Evolutionary conservation across 345 rosid genomes (phyloP).

Genomic region (Triadica sebifera): DNA sequence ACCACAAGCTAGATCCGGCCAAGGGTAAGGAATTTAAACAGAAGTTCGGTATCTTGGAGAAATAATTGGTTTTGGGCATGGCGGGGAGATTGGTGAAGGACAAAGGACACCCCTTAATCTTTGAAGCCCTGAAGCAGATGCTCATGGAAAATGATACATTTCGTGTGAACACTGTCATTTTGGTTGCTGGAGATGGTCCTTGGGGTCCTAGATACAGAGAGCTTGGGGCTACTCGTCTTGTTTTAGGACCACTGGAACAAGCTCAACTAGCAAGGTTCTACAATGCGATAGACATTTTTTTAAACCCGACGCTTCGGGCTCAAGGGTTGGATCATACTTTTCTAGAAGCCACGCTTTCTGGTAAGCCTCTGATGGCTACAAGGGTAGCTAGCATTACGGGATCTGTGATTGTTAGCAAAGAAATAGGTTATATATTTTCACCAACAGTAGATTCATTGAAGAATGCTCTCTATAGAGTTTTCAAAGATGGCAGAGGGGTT

Average conservation of each 20-base stretch:
- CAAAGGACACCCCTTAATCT: slow-evolving; percentile 80
- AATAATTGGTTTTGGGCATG: slow-evolving; percentile 60
- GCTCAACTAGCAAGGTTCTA: slow-evolving; percentile 70
- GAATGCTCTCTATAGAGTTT: slow-evolving; percentile 48
- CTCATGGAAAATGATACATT: slow-evolving; percentile 48
- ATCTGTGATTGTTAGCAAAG: slow-evolving; percentile 54
- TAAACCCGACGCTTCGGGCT: slow-evolving; percentile 86
- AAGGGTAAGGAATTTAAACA: slow-evolving; percentile 48
- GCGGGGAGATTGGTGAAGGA: slow-evolving; percentile 93
- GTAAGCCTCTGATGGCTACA: slow-evolving; percentile 79
- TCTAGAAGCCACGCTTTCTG: slow-evolving; percentile 83
- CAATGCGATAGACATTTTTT: slow-evolving; percentile 75
- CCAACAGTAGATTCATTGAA: slow-evolving; percentile 64
- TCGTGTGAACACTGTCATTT: slow-evolving; percentile 44
- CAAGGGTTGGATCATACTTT: slow-evolving; percentile 89
- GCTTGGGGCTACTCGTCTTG: slow-evolving; percentile 57
- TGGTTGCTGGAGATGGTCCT: slow-evolving; percentile 93
- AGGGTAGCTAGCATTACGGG: slow-evolving; percentile 85
- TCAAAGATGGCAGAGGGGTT: slow-evolving; percentile 54
- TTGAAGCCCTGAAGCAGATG: slow-evolving; percentile 68
- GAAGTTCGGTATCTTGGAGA: slow-evolving; percentile 48
- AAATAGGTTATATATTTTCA: slow-evolving; percentile 71
- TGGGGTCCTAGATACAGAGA: slow-evolving; percentile 82
- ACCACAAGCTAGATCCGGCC: slow-evolving; percentile 48
- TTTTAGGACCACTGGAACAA: slow-evolving; percentile 81